phyloP scores from a whole-genome alignment of 2,329 filamentous ascomycete genomes.

The Paraconiothyrium brasiliense region DNA sequence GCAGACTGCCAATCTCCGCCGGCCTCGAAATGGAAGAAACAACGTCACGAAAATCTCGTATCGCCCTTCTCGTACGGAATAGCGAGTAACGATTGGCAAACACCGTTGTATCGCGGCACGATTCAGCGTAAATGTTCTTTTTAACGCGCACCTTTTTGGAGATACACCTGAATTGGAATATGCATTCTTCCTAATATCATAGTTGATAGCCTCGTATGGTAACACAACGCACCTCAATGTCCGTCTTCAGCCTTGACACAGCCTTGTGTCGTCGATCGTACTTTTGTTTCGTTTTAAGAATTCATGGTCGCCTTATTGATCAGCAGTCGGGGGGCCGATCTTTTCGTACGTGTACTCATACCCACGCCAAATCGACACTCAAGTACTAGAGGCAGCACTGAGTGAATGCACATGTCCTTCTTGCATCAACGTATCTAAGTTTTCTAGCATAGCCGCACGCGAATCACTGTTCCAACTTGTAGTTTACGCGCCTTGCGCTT shows the following conservation, averaged over 20 bases:
- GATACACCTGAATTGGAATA: too few species aligned
- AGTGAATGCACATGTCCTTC: neutral
- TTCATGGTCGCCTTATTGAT: neutral
- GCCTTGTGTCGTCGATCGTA: neutral
- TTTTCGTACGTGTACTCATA: neutral
- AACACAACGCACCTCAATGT: neutral
- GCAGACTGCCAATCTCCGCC: conserved; percentile 10
- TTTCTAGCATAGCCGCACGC: neutral
- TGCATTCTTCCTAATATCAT: too few species aligned
- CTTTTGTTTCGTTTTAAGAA: conserved; percentile 3
- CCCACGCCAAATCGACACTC: neutral
- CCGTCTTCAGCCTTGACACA: neutral
- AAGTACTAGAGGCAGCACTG: neutral
- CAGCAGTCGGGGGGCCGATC: neutral
- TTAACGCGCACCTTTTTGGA: too few species aligned
- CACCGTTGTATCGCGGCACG: neutral
- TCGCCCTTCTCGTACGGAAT: neutral
- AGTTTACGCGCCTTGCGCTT: neutral
- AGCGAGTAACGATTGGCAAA: neutral
- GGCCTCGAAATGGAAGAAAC: neutral
- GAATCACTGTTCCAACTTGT: neutral
- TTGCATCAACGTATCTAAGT: neutral
- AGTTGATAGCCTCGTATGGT: neutral
- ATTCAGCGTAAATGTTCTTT: too few species aligned
- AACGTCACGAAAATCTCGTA: neutral